Conservation (phyloP, 2,329 filamentous ascomycete species). For the Chaetomiaceae sp. region DNA sequence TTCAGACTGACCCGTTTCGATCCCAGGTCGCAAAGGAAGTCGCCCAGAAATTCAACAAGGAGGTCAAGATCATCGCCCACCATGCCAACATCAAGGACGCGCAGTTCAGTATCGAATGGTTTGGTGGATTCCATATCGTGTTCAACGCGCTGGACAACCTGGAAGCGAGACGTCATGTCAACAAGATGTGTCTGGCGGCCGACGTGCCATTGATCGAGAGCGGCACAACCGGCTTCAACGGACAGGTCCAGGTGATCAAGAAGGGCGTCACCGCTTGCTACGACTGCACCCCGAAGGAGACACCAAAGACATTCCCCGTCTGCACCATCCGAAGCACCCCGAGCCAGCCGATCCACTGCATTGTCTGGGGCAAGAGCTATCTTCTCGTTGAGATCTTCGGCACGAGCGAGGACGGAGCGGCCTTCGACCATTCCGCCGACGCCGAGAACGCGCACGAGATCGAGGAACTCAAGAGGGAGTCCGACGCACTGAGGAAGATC, state of each 20-base stretch:
- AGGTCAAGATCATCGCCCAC: conserved; percentile 78
- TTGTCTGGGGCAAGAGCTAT: conserved; percentile 98
- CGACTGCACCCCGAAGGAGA: conserved; percentile 85
- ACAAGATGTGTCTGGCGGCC: conserved; percentile 92
- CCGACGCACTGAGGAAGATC: conserved; percentile 77
- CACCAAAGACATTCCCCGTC: conserved; percentile 88
- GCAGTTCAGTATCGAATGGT: conserved; percentile 85
- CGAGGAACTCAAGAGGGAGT: conserved; percentile 77
- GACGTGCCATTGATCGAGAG: conserved; percentile 90
- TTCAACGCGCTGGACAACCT: conserved; percentile 98
- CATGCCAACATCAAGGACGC: conserved; percentile 93
- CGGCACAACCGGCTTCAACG: conserved; percentile 95
- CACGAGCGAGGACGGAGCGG: conserved; percentile 77
- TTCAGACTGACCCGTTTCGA: conserved; percentile 10
- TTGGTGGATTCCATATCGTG: conserved; percentile 73
- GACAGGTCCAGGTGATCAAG: conserved; percentile 94
- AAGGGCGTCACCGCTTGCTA: conserved; percentile 92
- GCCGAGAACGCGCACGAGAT: conserved; percentile 83
- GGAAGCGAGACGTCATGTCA: conserved; percentile 89
- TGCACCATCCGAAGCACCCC: conserved; percentile 97
- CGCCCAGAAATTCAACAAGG: conserved; percentile 84
- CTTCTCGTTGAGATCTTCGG: conserved; percentile 93
- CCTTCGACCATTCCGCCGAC: conserved; percentile 75
- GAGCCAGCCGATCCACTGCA: conserved; percentile 95
- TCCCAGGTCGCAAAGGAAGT: conserved; percentile 83